Evolutionary conservation across 768 basidiomycete species (phyloP).

Genomic region (Suillus discolor): DNA sequence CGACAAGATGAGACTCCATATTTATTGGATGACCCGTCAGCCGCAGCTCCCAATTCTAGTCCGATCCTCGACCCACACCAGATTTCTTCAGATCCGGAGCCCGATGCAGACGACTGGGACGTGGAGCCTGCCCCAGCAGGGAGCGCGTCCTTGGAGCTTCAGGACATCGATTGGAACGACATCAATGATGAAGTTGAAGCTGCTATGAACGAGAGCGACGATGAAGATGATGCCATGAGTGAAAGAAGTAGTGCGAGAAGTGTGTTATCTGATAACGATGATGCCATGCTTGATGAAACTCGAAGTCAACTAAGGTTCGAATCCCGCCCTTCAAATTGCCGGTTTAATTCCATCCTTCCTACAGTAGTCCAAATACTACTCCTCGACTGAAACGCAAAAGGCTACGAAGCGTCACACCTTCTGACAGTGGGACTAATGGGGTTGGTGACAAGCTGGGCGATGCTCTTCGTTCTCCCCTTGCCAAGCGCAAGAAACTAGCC

Average conservation of each 20-base stretch:
- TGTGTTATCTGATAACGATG: conserved; percentile 53
- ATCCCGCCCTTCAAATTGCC: conserved; percentile 23
- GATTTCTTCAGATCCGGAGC: conserved; percentile 67
- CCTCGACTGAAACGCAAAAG: conserved; percentile 65
- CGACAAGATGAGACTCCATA: conserved; percentile 80
- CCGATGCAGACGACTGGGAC: conserved; percentile 73
- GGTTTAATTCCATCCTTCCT: conserved; percentile 11
- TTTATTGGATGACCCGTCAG: conserved; percentile 63
- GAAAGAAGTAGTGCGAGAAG: conserved; percentile 47
- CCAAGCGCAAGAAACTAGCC: conserved; percentile 79
- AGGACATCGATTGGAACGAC: conserved; percentile 77
- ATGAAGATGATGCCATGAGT: conserved; percentile 43
- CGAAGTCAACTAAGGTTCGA: conserved; percentile 48
- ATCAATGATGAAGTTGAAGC: conserved; percentile 88
- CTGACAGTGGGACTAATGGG: conserved; percentile 48
- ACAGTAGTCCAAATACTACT: conserved; percentile 41
- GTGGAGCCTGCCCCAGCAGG: conserved; percentile 39
- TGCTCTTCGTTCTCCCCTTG: conserved; percentile 63
- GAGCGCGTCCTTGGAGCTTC: conserved; percentile 46
- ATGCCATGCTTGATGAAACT: conserved; percentile 47
- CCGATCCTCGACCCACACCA: conserved; percentile 50
- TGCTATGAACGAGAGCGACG: conserved; percentile 80
- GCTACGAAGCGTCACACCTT: conserved; percentile 70
- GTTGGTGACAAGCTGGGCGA: conserved; percentile 38
- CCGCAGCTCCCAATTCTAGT: conserved; percentile 40